phyloP scores from a whole-genome alignment of 2,329 filamentous ascomycete genomes.

The Purpureocillium lavendulum region DNA sequence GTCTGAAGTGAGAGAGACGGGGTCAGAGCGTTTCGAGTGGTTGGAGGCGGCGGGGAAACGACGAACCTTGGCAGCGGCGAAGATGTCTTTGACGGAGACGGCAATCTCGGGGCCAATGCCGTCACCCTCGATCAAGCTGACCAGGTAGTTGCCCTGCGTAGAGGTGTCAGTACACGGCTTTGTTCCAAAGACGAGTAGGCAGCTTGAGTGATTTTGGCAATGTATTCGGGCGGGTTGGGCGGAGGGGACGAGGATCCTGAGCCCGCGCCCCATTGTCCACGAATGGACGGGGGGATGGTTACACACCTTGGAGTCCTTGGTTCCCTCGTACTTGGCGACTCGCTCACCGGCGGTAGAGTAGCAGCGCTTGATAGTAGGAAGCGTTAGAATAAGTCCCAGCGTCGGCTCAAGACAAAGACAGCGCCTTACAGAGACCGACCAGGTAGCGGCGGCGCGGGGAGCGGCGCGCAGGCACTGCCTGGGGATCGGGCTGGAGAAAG shows the following conservation, averaged over 20 bases:
- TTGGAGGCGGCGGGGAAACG: neutral
- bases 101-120: slow-evolving; percentile 98
- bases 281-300: neutral
- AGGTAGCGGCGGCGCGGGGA: slow-evolving; percentile 42
- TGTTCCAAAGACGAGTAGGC: slow-evolving; percentile 7
- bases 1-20: slow-evolving; percentile 42
- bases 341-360: slow-evolving; percentile 59
- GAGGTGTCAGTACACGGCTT: slow-evolving; percentile 15
- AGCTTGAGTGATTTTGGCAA: slow-evolving; percentile 33
- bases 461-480: slow-evolving; percentile 69
- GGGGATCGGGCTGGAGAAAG: slow-evolving; percentile 66
- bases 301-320: slow-evolving; percentile 80
- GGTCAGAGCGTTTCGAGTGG: neutral
- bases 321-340: slow-evolving; percentile 89
- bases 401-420: neutral
- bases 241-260: neutral
- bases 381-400: slow-evolving; percentile 3
- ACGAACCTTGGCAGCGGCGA: slow-evolving; percentile 81
- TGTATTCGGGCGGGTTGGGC: too few relatives aligned
- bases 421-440: slow-evolving; percentile 25
- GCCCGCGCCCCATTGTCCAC: neutral
- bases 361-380: slow-evolving; percentile 42
- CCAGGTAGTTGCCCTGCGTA: slow-evolving; percentile 80
- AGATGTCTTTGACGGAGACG: slow-evolving; percentile 98
- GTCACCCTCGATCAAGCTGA: slow-evolving; percentile 97